Base-by-base conservation (phyloP, 176 grass and related monocot species). In the Oryza officinalis region DNA sequence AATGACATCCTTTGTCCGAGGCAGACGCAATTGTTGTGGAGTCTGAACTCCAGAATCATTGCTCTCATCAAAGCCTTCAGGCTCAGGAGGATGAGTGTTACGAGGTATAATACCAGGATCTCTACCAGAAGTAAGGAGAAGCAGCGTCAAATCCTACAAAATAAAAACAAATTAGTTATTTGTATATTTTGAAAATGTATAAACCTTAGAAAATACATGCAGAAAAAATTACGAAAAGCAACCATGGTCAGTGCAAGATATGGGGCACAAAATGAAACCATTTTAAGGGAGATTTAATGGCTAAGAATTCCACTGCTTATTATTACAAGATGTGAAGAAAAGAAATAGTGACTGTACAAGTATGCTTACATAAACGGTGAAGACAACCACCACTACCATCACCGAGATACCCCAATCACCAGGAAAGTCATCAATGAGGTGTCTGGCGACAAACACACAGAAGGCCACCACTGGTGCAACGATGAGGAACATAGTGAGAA, bases 401-500 rank as follows among this genome's bases (percentile, higher is more conserved):
- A 95, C 85, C 67, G 92, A 90, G 90, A 92, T 81, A 60, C 93
- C 96, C 75, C 76, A 85, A 57, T 87, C 83, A 87, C 93, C 69
- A 35, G 91, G 89, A 80, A 98, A 98, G 45, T 90, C 87, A 87
- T 90, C 52, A 74, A 98, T 92, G 69, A 98, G 90, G 69, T 95
- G 87, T 59, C 89, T 94, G 59, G 85, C 91, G 0, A 98, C 91
- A 78, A 95, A 98, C 57, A 88, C 85, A 80, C 96, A 98, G 74
- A 98, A 98, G 52, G 66, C 20, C 52, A 86, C 84, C 77, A 95
- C 91, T 37, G 93, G 96, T 88, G 85, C 87, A 38, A 92, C 67
- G 70, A 98, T 86, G 65, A 98, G 96, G 71, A 87, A 95, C 77
- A 98, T 87, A n/a, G 96, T 98, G 77, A 95, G 87, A 91, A 98